Evolutionary conservation across 1,284 basidiomycete species (phyloP), one percentile per base, ranked within the genome.

Genomic region (Spongispora temasekensis): DNA sequence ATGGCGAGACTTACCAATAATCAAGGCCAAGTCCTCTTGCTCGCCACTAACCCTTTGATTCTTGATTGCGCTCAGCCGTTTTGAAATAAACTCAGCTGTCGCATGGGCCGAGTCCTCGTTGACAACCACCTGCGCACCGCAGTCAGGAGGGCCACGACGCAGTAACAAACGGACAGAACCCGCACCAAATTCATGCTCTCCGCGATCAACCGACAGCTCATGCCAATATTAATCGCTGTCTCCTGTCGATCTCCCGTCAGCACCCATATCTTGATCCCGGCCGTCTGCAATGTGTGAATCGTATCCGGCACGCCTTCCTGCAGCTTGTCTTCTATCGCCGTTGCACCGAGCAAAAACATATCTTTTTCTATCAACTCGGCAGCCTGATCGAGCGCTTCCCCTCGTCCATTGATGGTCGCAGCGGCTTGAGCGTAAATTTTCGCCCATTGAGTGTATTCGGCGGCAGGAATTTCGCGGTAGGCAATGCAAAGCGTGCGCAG

Each of bases 221-320:
- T 89, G 55, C 97, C 97, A 65, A 99, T 99, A 71, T 99, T 99
- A 79, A 99, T 98, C 15, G 97, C 97, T 2, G 97, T 99, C 77
- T 99, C 97, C 79, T 99, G 97, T 63, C 97, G 82, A 76, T 99
- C 97, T 2, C 97, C 97, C 1, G 97, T 99, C 54, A 99, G 78
- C 12, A 99, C 95, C 97, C 97, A 99, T 37, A 99, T 90, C 88
- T 98, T 98, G 79, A 99, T 98, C 1, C 97, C 97, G 30, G 97
- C 97, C 83, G 92, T 94, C 72, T 99, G 97, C 44, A 99, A 77
- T 2, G 95, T 98, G 72, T 98, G 95, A 61, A 99, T 99, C 3
- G 97, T 91, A 70, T 99, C 97, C 0, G 97, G 97, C 1, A 99
- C 97, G 50, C 97, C 97, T 58, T 99, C 97, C 75, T 99, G 97